These are phyloP conservation scores for Suillus hirtellus DNA, from an alignment of 768 basidiomycete species.

Conservation along the genomic window DNA sequence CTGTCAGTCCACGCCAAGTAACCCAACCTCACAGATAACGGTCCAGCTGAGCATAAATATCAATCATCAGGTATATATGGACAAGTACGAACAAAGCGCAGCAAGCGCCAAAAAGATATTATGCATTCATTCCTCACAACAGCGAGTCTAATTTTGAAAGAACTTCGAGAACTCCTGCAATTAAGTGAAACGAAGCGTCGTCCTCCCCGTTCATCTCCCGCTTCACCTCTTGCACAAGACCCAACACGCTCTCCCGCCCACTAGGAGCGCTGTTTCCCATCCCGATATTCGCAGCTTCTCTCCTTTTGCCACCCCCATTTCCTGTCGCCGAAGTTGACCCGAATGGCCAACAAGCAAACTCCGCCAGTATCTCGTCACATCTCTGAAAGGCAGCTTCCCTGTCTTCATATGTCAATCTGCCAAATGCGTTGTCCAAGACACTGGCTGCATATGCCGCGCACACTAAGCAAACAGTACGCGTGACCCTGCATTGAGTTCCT, in stretches of 20 bases:
- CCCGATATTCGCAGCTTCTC: constrained; percentile 49
- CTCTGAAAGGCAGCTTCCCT: constrained; percentile 90
- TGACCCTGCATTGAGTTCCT: constrained; percentile 75
- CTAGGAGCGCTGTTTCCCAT: constrained; percentile 52
- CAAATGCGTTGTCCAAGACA: constrained; percentile 93
- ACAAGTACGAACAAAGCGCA: not conserved
- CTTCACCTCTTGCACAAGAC: constrained; percentile 70
- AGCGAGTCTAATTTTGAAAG: constrained; percentile 86
- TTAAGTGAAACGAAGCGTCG: constrained; percentile 86
- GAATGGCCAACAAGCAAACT: constrained; percentile 91
- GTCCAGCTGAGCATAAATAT: not conserved
- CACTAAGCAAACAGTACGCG: constrained; percentile 81
- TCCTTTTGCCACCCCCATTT: constrained; percentile 39
- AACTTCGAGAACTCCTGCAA: constrained; percentile 92
- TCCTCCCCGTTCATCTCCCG: constrained; percentile 72
- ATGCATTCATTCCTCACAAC: constrained; percentile 21
- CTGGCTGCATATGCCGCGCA: constrained; percentile 94
- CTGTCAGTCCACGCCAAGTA: constrained; percentile 3
- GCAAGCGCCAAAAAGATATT: not conserved
- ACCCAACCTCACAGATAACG: no score
- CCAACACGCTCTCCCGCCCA: constrained; percentile 70
- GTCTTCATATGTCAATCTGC: constrained; percentile 86
- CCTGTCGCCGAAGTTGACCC: constrained; percentile 42
- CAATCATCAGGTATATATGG: not conserved
- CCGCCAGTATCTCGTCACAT: constrained; percentile 91